Conservation (phyloP, 2,329 filamentous ascomycete species). For the Dendryphion nanum region DNA sequence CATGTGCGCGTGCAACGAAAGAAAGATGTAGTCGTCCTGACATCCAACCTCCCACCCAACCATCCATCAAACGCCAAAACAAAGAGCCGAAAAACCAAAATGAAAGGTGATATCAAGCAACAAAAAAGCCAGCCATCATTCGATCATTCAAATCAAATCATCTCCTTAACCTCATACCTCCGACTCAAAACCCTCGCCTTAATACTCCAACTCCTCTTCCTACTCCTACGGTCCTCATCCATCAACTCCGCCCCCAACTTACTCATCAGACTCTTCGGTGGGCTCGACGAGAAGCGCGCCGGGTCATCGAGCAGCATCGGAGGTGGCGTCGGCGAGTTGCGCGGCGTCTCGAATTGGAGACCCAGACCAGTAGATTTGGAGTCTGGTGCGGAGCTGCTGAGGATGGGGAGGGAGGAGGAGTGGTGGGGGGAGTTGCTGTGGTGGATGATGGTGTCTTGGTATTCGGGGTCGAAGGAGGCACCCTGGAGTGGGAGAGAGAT, state of each 20-base stretch:
- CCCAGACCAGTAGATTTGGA: background rate
- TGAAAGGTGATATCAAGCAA: too few relatives aligned
- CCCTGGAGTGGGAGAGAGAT: constrained; percentile 24
- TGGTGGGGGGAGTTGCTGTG: constrained; percentile 2
- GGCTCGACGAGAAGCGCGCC: background rate
- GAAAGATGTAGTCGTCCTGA: too few relatives aligned
- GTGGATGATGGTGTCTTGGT: constrained; percentile 12
- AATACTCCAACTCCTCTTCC: constrained; percentile 31
- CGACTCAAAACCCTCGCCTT: constrained; percentile 19
- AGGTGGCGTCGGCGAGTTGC: too few relatives aligned
- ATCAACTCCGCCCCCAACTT: constrained; percentile 2
- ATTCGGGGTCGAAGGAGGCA: constrained; percentile 15
- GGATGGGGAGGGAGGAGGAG: background rate
- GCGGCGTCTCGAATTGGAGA: background rate
- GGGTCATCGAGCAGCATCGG: background rate
- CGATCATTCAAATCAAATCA: constrained; percentile 21
- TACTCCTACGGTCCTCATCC: constrained; percentile 1
- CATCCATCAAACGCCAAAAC: too few relatives aligned
- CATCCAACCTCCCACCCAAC: too few relatives aligned
- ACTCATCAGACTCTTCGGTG: constrained; percentile 9
- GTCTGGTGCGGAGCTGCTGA: too few relatives aligned
- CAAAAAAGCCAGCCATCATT: too few relatives aligned
- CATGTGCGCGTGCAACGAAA: too few relatives aligned
- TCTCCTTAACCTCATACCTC: constrained; percentile 27
- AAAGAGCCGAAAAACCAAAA: too few relatives aligned